Base-by-base conservation (phyloP, 139 green algal species). In the Mesostigma viride region DNA sequence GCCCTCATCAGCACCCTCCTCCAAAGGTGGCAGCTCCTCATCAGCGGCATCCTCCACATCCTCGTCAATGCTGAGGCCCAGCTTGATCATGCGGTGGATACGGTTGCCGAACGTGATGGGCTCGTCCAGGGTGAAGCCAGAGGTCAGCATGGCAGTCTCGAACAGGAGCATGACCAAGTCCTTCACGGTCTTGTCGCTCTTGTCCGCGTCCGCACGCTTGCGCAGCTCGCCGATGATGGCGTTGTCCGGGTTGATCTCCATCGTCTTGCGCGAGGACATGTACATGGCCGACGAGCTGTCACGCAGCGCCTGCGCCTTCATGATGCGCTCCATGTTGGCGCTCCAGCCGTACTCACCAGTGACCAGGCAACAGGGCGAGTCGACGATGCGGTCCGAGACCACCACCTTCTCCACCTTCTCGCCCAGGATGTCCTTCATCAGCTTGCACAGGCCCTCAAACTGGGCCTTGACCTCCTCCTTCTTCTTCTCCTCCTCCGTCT, bases 291-390 rank as follows among this genome's bases (percentile, higher is more conserved):
- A 96, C 78, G 72, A 85, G 83, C 84, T 90, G 79, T 99, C 94
- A 22, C 94, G 82, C 69, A 99, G 82, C 5, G 94, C 94, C 31
- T 96, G 92, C 6, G 94, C 94, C 86, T 96, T 97, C 94, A 99
- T 99, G 84, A 99, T 99, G 63, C 94, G 86, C 87, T 99, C 94
- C 94, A 99, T 98, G 89, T 99, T 99, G 58, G 94, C 94, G 36
- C 64, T 86, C 94, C 94, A 99, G 66, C 94, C 94, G 73, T 99
- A 76, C 87, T 99, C 94, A 61, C 94, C 94, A 20, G 94, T 99
- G n/a, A 99, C 94, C 59, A 99, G 84, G 62, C 95, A 88, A 84
- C 94, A 98, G 4, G 94, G 94, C 20, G 86, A 94, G 84, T 99
- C 94, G 3, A 99, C 91, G 58, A 98, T 93, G 67, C 94, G 87